Conservation (phyloP, 441 rosid species). For the Pelargonium exstipulatum region DNA sequence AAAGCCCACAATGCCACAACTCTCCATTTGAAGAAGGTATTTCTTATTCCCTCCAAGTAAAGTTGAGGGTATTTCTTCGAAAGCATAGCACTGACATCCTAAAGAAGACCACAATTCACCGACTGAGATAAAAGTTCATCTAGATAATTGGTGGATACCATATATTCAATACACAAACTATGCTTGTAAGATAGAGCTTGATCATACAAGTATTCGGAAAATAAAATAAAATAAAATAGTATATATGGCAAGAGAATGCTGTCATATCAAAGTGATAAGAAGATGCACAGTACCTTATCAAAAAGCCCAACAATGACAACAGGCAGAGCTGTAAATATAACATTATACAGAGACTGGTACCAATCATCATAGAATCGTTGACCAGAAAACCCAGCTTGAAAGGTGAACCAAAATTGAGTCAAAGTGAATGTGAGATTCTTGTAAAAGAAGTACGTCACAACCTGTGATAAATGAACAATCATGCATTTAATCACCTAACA, state of each 20-base stretch:
- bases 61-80: slow-evolving; percentile 92
- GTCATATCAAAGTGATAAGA: not conserved
- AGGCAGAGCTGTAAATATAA: slow-evolving; percentile 87
- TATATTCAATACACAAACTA: not conserved
- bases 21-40: slow-evolving; percentile 86
- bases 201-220: not conserved
- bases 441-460: slow-evolving; percentile 95
- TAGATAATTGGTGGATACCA: slow-evolving; percentile 2
- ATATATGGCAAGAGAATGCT: not conserved
- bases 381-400: slow-evolving; percentile 96
- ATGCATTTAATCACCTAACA: slow-evolving; percentile 14
- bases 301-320: slow-evolving; percentile 93
- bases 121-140: slow-evolving; percentile 7
- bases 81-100: slow-evolving; percentile 96
- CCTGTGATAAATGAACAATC: slow-evolving; percentile 51
- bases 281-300: slow-evolving; percentile 66
- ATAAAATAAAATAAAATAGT: not conserved
- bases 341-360: slow-evolving; percentile 97
- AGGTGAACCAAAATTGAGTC: slow-evolving; percentile 99
- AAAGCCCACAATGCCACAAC: slow-evolving; percentile 85
- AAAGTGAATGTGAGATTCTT: slow-evolving; percentile 96
- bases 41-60: slow-evolving; percentile 83
- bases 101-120: slow-evolving; percentile 17
- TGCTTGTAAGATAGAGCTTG: not conserved
- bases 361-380: slow-evolving; percentile 99